Evolutionary conservation across 2,329 filamentous ascomycete genomes (phyloP).

Genomic region (Cercospora zeae-maydis): DNA sequence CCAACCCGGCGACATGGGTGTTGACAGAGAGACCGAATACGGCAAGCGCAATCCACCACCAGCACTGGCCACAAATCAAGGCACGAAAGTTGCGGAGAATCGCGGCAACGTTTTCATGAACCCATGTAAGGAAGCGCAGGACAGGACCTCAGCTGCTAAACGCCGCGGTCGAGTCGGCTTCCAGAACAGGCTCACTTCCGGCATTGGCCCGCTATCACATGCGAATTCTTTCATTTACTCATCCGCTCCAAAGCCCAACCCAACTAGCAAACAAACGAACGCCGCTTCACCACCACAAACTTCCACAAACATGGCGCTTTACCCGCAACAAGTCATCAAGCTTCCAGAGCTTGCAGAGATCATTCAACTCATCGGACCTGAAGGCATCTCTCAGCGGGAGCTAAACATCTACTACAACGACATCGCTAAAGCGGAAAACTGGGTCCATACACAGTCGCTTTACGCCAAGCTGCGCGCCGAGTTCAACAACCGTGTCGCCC

Average conservation of each 20-base stretch:
- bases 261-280: not conserved
- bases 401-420: not conserved
- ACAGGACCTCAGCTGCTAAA: not conserved
- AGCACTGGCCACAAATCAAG: not conserved
- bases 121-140: not conserved
- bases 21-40: not conserved
- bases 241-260: not conserved
- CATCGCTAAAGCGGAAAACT: not conserved
- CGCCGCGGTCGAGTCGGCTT: not conserved
- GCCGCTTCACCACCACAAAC: not conserved
- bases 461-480: not conserved
- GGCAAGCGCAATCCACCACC: not conserved
- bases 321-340: not conserved
- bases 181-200: slow-evolving; percentile 1
- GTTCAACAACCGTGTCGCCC: not conserved
- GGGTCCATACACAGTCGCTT: not conserved
- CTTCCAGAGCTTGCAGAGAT: not conserved
- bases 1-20: not conserved
- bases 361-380: not conserved
- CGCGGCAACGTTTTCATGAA: not conserved
- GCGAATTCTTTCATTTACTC: not conserved
- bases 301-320: not conserved
- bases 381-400: not conserved
- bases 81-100: not conserved
- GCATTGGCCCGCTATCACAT: not conserved